Evolutionary conservation across 768 basidiomycete species (phyloP), one percentile per base, ranked within the genome.

Genomic region (Kwoniella sp.): DNA sequence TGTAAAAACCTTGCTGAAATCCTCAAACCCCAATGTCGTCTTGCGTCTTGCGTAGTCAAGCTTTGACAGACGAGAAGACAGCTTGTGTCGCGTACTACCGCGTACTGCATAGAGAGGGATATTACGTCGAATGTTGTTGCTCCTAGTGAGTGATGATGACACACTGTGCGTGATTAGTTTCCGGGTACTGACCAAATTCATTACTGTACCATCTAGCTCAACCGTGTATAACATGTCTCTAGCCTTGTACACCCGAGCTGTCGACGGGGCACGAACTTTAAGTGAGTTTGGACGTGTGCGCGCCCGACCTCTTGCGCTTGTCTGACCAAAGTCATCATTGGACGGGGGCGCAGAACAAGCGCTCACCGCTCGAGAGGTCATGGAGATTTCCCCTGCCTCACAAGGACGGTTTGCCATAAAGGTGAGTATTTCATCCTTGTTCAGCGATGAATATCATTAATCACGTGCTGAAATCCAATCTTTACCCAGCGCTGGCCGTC

Each of bases 111-210:
- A 37, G 51, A 27, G 55, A 70, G 19, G 75, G 72, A 6, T 51
- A 74, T 22, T 74, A 62, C 46, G 64, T 74, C 4, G 57, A 64
- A 10, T 63, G 60, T 46, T 67, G 65, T 24, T 63, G 63, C 24
- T 64, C 67, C 22, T 68, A 69, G 73, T 75, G 58, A 65, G 71
- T 71, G n/a, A n/a, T n/a, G n/a, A n/a, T n/a, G n/a, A n/a, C n/a
- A n/a, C n/a, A n/a, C n/a, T n/a, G n/a, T n/a, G n/a, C n/a, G n/a
- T n/a, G n/a, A n/a, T n/a, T n/a, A n/a, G n/a, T n/a, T n/a, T n/a
- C n/a, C n/a, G n/a, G n/a, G n/a, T n/a, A n/a, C n/a, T n/a, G n/a
- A n/a, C n/a, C n/a, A n/a, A n/a, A n/a, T n/a, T n/a, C n/a, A n/a
- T n/a, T n/a, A n/a, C n/a, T n/a, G n/a, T n/a, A n/a, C n/a, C n/a